Evolutionary conservation across 345 rosid genomes (phyloP).

Genomic region (Barbarea vulgaris): DNA sequence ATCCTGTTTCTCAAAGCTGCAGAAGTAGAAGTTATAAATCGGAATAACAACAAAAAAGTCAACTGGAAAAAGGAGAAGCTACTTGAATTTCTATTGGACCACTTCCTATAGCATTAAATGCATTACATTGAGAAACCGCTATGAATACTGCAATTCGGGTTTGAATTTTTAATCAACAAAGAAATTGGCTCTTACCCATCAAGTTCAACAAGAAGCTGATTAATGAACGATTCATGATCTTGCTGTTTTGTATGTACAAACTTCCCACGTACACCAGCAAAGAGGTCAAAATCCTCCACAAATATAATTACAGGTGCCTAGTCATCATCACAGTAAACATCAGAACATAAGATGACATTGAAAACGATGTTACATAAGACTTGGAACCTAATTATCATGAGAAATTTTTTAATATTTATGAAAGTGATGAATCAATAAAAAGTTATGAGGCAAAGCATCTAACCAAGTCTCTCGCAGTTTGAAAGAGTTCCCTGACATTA

Average conservation of each 20-base stretch:
- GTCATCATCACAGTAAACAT: slow-evolving; percentile 35
- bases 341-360: slow-evolving; percentile 28
- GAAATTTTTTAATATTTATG: background rate
- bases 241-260: slow-evolving; percentile 85
- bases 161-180: slow-evolving; percentile 13
- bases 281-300: slow-evolving; percentile 97
- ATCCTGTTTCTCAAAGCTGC: slow-evolving; percentile 96
- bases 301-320: slow-evolving; percentile 97
- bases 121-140: background rate
- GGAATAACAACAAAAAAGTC: slow-evolving; percentile 15
- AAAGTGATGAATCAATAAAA: slow-evolving; percentile 24
- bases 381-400: slow-evolving; percentile 3
- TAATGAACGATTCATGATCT: slow-evolving; percentile 95
- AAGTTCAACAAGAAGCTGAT: slow-evolving; percentile 97
- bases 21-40: slow-evolving; percentile 17
- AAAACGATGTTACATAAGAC: slow-evolving; percentile 12
- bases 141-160: background rate
- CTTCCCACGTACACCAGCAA: slow-evolving; percentile 97
- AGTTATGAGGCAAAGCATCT: slow-evolving; percentile 35
- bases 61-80: slow-evolving; percentile 19
- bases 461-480: slow-evolving; percentile 95
- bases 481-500: slow-evolving; percentile 94
- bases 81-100: slow-evolving; percentile 11
- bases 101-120: slow-evolving; percentile 4
- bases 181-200: slow-evolving; percentile 67